phyloP scores from a whole-genome alignment of 78 protist species.

The Goniomonas avonlea region DNA sequence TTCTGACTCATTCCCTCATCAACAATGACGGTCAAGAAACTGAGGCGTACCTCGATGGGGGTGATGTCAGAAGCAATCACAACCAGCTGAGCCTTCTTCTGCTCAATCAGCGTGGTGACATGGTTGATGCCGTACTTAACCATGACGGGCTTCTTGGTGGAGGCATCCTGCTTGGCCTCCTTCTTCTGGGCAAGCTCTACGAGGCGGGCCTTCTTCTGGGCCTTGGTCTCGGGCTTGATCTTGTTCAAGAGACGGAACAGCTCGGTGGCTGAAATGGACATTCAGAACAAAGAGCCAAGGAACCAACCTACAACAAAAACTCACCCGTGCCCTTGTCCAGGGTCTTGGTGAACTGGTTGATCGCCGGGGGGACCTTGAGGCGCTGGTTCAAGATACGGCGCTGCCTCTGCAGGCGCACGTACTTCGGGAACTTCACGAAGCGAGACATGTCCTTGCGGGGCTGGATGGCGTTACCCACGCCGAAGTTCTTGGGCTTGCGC shows the following conservation, averaged over 20 bases:
- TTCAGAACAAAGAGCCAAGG: background rate
- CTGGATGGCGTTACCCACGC: constrained; percentile 65
- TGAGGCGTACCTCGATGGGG: constrained; percentile 89
- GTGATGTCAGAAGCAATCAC: constrained; percentile 98
- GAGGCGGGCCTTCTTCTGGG: constrained; percentile 72
- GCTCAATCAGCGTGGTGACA: constrained; percentile 84
- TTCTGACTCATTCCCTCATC: too few species aligned
- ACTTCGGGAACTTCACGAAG: constrained; percentile 90
- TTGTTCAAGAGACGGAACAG: constrained; percentile 79
- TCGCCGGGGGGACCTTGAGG: constrained; percentile 90
- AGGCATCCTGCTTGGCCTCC: constrained; percentile 14
- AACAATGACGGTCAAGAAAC: too few species aligned
- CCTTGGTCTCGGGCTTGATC: constrained; percentile 88
- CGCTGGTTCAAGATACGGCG: constrained; percentile 77
- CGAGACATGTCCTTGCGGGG: constrained; percentile 77
- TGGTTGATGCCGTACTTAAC: constrained; percentile 92
- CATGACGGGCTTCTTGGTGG: constrained; percentile 47
- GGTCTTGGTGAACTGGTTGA: constrained; percentile 91
- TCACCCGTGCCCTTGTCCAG: constrained; percentile 68
- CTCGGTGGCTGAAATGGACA: constrained; percentile 31
- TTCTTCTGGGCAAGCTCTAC: constrained; percentile 53
- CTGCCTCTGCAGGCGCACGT: constrained; percentile 92
- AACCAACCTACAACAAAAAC: background rate
- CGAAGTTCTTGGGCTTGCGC: constrained; percentile 43
- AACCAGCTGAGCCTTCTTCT: constrained; percentile 95